A percentile compares a stretch with the other conserved stretches of the same genome.
These are phyloP conservation scores for Cyberlindnera misumaiensis DNA, from an alignment of 805 yeast species.

Conservation along the genomic window DNA sequence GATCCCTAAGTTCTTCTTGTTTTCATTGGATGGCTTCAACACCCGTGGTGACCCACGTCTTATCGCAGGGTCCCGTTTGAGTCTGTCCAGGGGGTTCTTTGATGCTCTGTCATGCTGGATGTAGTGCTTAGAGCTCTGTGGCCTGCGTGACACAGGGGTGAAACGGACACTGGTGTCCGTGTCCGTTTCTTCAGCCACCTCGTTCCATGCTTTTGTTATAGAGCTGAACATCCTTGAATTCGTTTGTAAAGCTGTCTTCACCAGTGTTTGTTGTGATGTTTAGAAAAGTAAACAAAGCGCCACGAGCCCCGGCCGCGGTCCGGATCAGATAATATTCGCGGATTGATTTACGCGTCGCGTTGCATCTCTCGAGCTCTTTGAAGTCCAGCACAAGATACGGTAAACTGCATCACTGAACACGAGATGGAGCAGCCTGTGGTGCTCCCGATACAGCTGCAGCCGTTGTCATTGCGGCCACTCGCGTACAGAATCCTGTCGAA, in stretches of 20 bases:
- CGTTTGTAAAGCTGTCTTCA: background rate
- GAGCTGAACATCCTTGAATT: slow-evolving; percentile 14
- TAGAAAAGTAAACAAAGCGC: too few relatives aligned
- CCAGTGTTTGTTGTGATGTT: background rate
- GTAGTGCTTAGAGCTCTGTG: slow-evolving; percentile 7
- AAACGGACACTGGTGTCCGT: slow-evolving; percentile 9
- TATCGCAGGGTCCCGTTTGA: slow-evolving; percentile 1
- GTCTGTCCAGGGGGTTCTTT: slow-evolving; percentile 7
- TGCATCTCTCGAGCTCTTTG: too few relatives aligned
- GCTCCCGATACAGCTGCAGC: slow-evolving; percentile 71
- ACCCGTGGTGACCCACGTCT: slow-evolving; percentile 16
- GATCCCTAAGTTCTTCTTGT: slow-evolving; percentile 9
- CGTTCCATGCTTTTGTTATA: slow-evolving; percentile 19
- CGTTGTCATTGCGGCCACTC: slow-evolving; percentile 80
- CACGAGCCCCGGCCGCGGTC: too few relatives aligned
- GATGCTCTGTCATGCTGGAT: slow-evolving; percentile 11
- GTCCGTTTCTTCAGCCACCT: slow-evolving; percentile 14
- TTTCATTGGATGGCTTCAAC: slow-evolving; percentile 12
- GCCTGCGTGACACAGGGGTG: slow-evolving; percentile 7
- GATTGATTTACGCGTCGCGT: too few relatives aligned
- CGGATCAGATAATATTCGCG: too few relatives aligned
- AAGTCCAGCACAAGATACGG: too few relatives aligned
- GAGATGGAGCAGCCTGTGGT: slow-evolving; percentile 26
- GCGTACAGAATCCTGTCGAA: slow-evolving; percentile 88
- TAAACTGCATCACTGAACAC: background rate